Evolutionary conservation across 2,329 filamentous ascomycete species (phyloP), one percentile per base, ranked within the genome.

Genomic region (Gaeumannomyces sp.): DNA sequence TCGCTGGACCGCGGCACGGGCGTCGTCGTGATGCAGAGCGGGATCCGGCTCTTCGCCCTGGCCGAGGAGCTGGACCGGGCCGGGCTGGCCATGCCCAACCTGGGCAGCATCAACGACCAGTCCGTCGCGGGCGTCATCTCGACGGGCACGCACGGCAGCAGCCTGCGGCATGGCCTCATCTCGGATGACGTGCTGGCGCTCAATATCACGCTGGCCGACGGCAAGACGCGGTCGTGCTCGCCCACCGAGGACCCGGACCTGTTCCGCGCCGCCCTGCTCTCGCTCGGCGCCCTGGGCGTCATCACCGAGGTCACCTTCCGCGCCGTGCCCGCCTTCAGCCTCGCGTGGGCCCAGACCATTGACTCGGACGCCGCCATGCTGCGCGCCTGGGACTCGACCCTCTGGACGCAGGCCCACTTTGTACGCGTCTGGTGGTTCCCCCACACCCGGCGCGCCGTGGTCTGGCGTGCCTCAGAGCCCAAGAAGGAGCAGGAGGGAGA

Each of bases 351-450:
- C 64, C 95, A 97, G 79, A 87, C 87, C 10, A 83, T 97, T 66
- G 86, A 91, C 67, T 77, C 87, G 1, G 88, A 97, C 67, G 74
- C 80, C 59, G 82, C 85, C 60, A 84, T 97, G 31, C 68, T 81
- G 96, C 61, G 79, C 82, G 14, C 81, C 84, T 8, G 98, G 95
- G 92, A 88, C 25, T 81, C 79, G 8, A 83, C 84, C 45, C 81
- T 98, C 19, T 98, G 95, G 94, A 91, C 86, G 1, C 84, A 87
- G 67, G 86, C 89, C 67, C 93, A 98, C 76, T 99, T 94, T 73
- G 92, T 96, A 31, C 85, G 95, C 33, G 92, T 97, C 33, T 99
- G 95, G 94, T 99, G 95, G 95, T 88, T 97, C 73, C 95, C 95
- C 0, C 97, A 98, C 78, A 92, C 91, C 73, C 86, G 92, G 65